Evolutionary conservation across 2,329 filamentous ascomycete species (phyloP), one percentile per base, ranked within the genome.

Genomic region (Drechslerella stenobrocha): DNA sequence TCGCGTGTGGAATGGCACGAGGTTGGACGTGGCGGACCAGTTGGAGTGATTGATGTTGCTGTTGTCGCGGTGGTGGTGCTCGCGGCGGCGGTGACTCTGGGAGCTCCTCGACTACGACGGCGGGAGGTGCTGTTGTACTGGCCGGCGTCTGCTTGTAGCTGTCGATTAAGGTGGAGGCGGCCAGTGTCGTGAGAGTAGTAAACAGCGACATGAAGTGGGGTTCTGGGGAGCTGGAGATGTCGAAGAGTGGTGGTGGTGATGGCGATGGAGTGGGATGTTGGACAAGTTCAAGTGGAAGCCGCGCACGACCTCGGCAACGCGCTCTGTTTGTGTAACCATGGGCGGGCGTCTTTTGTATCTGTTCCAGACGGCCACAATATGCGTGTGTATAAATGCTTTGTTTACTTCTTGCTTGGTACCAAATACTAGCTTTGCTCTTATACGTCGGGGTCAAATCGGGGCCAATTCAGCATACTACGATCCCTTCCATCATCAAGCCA

Each of bases 131-230:
- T 22, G 44, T 8, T 35, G 26, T 28, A n/a, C 11, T 4, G 28
- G 7, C 18, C 20, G 22, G 18, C 6, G 30, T 2, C 13, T 53
- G 51, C 35, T 32, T 53, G 51, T 53, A 28, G 26, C 23, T 35
- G 2, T 66, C 53, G 48, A 55, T 55, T 2, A 67, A 18, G 4
- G 44, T 60, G 30, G 48, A 23, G 13, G 55, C 63, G 9, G 63
- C 63, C 11, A 67, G 20, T 7, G 55, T 44, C 5, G 63, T 52
- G 28, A 67, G 46, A 0, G 50, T 26, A 11, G 15, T 47, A 55
- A 67, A 67, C 20, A 67, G 35, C 56, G 63, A 67, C 63, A 67
- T 67, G 15, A 26, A 47, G 22, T n/a, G n/a, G n/a, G n/a, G n/a
- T n/a, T n/a, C n/a, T n/a, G n/a, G n/a, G n/a, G n/a, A n/a, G n/a